phyloP scores from a whole-genome alignment of 2,329 filamentous ascomycete species.

The Hypoxylon sp. region DNA sequence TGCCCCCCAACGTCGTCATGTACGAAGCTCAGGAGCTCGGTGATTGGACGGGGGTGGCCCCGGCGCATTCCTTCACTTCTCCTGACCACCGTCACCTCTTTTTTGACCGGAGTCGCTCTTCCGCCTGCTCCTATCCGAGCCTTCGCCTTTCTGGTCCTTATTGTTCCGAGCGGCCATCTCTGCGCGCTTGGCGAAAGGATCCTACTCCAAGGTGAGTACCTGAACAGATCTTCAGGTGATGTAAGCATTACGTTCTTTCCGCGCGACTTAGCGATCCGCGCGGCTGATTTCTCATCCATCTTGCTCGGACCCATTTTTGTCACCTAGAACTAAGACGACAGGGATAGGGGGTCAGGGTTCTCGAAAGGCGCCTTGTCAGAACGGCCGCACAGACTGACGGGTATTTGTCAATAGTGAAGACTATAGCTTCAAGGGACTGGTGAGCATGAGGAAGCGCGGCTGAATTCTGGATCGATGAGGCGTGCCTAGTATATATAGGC shows the following conservation, averaged over 20 bases:
- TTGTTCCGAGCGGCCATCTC: slow-evolving; percentile 46
- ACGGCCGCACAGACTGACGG: neutral
- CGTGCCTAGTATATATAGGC: slow-evolving; percentile 30
- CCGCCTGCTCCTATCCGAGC: slow-evolving; percentile 17
- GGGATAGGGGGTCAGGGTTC: neutral
- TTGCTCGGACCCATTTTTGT: slow-evolving; percentile 55
- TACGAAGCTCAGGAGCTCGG: neutral
- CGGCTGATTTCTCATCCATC: slow-evolving; percentile 61
- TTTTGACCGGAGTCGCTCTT: slow-evolving; percentile 31
- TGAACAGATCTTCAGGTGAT: neutral
- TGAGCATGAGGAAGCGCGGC: neutral
- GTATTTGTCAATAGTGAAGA: neutral
- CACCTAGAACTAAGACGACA: neutral
- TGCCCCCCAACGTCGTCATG: slow-evolving; percentile 11
- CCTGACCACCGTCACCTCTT: slow-evolving; percentile 27
- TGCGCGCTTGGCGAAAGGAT: slow-evolving; percentile 50
- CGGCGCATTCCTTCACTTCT: slow-evolving; percentile 28
- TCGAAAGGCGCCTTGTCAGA: neutral
- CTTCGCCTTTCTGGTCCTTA: slow-evolving; percentile 35
- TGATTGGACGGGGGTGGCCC: slow-evolving; percentile 13
- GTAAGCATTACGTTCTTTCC: slow-evolving; percentile 57
- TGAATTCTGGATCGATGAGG: slow-evolving; percentile 8
- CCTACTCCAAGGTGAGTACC: slow-evolving; percentile 42
- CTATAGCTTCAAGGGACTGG: slow-evolving; percentile 1
- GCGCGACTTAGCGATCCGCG: slow-evolving; percentile 59